A percentile compares a stretch with the other conserved stretches of the same genome.
phyloP scores from a whole-genome alignment of 208 protist genomes.

The Tritrichomonas foetus region DNA sequence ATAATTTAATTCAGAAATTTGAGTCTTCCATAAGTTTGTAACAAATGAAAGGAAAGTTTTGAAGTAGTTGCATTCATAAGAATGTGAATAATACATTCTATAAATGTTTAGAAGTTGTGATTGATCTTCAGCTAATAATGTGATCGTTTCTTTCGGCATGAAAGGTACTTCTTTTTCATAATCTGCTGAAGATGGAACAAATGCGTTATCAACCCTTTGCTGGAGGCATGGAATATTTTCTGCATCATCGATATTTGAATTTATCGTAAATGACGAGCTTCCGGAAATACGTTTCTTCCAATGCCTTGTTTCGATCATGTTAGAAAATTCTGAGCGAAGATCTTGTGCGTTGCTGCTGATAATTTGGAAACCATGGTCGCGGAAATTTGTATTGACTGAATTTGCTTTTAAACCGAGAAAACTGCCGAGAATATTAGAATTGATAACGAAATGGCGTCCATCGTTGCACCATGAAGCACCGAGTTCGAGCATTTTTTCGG shows the following conservation, averaged over 20 bases:
- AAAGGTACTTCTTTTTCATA: not conserved
- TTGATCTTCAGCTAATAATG: not conserved
- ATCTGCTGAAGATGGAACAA: not conserved
- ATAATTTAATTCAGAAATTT: not conserved
- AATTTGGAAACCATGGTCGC: not conserved
- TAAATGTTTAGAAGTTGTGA: not conserved
- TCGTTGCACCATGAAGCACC: not conserved
- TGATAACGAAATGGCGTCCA: not conserved
- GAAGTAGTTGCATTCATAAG: not conserved
- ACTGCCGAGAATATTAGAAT: not conserved
- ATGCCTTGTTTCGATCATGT: not conserved
- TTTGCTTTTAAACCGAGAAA: not conserved
- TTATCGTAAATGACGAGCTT: not conserved
- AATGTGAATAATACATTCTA: not conserved
- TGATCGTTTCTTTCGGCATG: not conserved
- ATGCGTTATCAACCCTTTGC: too few species aligned
- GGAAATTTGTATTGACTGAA: slow-evolving; percentile 21
- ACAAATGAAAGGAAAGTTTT: not conserved
- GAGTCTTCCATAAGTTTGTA: not conserved
- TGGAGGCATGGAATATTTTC: not conserved
- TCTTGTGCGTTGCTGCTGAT: not conserved
- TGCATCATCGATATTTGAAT: not conserved
- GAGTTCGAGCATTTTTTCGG: not conserved
- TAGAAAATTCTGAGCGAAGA: not conserved
- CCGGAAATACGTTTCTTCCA: not conserved